Evolutionary conservation across 768 basidiomycete genomes (phyloP).

Genomic region (Leccinum disarticulatum): DNA sequence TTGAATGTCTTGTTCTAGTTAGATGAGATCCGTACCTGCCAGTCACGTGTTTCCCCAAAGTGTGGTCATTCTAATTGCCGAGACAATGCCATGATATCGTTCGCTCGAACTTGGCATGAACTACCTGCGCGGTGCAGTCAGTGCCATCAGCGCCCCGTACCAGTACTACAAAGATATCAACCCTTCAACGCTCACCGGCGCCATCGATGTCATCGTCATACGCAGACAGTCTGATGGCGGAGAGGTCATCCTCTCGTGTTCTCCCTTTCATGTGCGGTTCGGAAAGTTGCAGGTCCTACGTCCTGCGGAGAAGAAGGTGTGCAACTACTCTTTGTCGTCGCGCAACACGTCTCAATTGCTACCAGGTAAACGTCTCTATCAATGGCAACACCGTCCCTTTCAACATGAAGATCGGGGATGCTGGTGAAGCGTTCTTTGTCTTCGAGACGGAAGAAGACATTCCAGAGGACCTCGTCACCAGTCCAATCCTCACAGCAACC

Average conservation of each 20-base stretch:
- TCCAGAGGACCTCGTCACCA: slow-evolving; percentile 90
- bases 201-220: slow-evolving; percentile 98
- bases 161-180: slow-evolving; percentile 95
- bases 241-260: slow-evolving; percentile 75
- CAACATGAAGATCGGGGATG: slow-evolving; percentile 98
- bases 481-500: slow-evolving; percentile 79
- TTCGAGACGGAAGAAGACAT: slow-evolving; percentile 96
- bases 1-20: not conserved
- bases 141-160: slow-evolving; percentile 81
- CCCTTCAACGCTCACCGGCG: slow-evolving; percentile 94
- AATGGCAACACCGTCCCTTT: slow-evolving; percentile 88
- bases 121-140: slow-evolving; percentile 84
- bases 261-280: slow-evolving; percentile 96
- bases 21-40: not conserved
- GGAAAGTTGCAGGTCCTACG: slow-evolving; percentile 96
- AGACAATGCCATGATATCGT: not conserved
- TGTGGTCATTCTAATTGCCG: not conserved
- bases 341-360: not conserved
- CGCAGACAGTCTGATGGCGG: slow-evolving; percentile 66
- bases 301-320: slow-evolving; percentile 90
- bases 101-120: slow-evolving; percentile 53
- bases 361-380: slow-evolving; percentile 85
- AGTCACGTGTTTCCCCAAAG: slow-evolving; percentile 26
- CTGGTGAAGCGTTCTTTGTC: slow-evolving; percentile 98
- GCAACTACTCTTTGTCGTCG: slow-evolving; percentile 2